Conservation (phyloP, 495 filamentous ascomycete genomes). For the Glarea lozoyensis region DNA sequence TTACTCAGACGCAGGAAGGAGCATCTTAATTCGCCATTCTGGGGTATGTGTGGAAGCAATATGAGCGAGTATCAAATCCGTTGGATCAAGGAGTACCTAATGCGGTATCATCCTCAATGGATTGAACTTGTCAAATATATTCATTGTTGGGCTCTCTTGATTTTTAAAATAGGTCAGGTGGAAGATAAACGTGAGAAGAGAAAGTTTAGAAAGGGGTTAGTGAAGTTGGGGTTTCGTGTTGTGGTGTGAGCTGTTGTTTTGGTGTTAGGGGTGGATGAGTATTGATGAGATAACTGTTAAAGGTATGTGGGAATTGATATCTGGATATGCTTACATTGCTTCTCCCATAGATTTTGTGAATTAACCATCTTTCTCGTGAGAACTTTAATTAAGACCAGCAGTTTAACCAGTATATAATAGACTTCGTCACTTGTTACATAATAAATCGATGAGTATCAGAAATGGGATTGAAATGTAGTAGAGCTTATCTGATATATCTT, state of each 20-base stretch:
- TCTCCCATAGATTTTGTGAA: too few relatives aligned
- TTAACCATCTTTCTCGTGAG: too few relatives aligned
- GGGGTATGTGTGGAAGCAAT: too few relatives aligned
- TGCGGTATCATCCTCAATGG: not conserved
- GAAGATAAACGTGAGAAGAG: not conserved
- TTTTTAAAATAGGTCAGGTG: not conserved
- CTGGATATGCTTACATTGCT: too few relatives aligned
- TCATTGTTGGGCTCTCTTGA: not conserved
- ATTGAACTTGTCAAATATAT: not conserved
- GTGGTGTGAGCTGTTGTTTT: not conserved
- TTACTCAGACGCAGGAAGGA: not conserved
- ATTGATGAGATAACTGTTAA: not conserved
- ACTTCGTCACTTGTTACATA: too few relatives aligned
- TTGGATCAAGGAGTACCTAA: not conserved
- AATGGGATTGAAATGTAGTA: too few relatives aligned
- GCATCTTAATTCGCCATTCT: not conserved
- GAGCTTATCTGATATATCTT: too few relatives aligned
- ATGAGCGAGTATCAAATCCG: not conserved
- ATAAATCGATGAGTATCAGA: too few relatives aligned
- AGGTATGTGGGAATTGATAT: not conserved
- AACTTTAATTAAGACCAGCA: too few relatives aligned
- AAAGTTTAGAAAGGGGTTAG: not conserved
- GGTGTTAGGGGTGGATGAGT: not conserved
- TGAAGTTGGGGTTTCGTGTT: not conserved
- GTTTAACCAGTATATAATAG: too few relatives aligned